phyloP scores from a whole-genome alignment of 495 filamentous ascomycete genomes.

The Talaromyces thailandensis region DNA sequence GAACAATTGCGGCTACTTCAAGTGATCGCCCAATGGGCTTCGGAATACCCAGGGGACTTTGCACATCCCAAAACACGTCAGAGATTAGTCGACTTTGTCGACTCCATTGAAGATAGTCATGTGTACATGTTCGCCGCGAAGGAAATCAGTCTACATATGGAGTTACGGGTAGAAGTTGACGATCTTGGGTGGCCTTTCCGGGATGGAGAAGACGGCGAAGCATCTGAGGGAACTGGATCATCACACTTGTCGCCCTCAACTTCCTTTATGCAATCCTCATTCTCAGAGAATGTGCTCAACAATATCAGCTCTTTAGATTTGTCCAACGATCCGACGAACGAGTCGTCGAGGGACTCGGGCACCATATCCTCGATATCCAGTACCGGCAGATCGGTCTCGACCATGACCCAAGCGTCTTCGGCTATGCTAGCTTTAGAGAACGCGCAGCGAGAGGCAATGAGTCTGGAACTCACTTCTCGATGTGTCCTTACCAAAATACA shows the following conservation, averaged over 20 bases:
- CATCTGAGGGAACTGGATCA: slow-evolving; percentile 22
- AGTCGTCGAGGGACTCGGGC: slow-evolving; percentile 31
- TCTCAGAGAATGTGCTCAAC: slow-evolving; percentile 29
- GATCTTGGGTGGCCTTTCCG: slow-evolving; percentile 69
- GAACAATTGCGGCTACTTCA: slow-evolving; percentile 77
- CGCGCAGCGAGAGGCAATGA: slow-evolving; percentile 63
- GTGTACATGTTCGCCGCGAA: slow-evolving; percentile 75
- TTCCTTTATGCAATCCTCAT: slow-evolving; percentile 18
- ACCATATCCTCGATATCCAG: slow-evolving; percentile 33
- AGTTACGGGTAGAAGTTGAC: slow-evolving; percentile 62
- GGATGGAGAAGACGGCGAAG: slow-evolving; percentile 46
- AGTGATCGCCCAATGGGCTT: slow-evolving; percentile 81
- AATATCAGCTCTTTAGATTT: slow-evolving; percentile 35
- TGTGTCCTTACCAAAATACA: slow-evolving; percentile 62
- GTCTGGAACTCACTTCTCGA: slow-evolving; percentile 51
- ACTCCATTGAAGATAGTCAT: slow-evolving; percentile 54
- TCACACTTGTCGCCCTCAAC: slow-evolving; percentile 33
- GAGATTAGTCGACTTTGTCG: slow-evolving; percentile 62
- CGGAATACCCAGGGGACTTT: slow-evolving; percentile 89
- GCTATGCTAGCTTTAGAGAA: slow-evolving; percentile 52
- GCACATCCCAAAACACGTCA: slow-evolving; percentile 67
- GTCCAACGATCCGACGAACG: slow-evolving; percentile 30
- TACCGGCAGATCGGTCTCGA: slow-evolving; percentile 28
- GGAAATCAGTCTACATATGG: slow-evolving; percentile 64
- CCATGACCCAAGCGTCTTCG: slow-evolving; percentile 31